These are phyloP conservation scores for Terfezia boudieri DNA, from an alignment of 495 filamentous ascomycete species.

Conservation along the genomic window DNA sequence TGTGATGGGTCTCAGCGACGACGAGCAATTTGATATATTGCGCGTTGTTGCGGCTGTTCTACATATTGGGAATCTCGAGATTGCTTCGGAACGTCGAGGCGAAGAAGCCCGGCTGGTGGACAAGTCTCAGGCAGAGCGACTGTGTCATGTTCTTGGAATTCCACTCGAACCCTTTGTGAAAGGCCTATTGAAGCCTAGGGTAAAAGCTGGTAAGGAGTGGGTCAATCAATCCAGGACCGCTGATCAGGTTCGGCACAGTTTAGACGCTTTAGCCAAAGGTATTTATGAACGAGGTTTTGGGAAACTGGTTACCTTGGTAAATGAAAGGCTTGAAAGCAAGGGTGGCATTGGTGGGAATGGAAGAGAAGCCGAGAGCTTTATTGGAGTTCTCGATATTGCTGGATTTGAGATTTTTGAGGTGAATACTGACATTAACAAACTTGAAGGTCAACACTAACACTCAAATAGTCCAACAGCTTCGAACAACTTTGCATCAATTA, in stretches of 20 bases:
- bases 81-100: constrained; percentile 68
- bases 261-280: constrained; percentile 88
- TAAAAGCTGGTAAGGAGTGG: constrained; percentile 93
- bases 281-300: constrained; percentile 95
- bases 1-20: constrained; percentile 79
- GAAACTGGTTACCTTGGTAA: constrained; percentile 77
- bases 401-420: constrained; percentile 98
- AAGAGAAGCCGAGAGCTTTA: constrained; percentile 76
- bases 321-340: constrained; percentile 59
- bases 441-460: constrained; percentile 1
- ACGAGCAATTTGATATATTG: constrained; percentile 63
- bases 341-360: constrained; percentile 33
- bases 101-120: constrained; percentile 71
- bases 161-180: constrained; percentile 62
- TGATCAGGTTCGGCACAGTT: constrained; percentile 72
- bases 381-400: constrained; percentile 96
- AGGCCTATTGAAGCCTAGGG: constrained; percentile 71
- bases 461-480: constrained; percentile 50
- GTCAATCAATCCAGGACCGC: constrained; percentile 95
- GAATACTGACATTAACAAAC: neutral
- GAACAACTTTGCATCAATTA: constrained; percentile 99
- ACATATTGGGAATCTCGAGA: constrained; percentile 77
- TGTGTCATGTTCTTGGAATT: constrained; percentile 71
- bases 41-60: constrained; percentile 77
- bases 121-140: constrained; percentile 47